phyloP scores from a whole-genome alignment of 1,284 basidiomycete species.

The Ganoderma multipileum region DNA sequence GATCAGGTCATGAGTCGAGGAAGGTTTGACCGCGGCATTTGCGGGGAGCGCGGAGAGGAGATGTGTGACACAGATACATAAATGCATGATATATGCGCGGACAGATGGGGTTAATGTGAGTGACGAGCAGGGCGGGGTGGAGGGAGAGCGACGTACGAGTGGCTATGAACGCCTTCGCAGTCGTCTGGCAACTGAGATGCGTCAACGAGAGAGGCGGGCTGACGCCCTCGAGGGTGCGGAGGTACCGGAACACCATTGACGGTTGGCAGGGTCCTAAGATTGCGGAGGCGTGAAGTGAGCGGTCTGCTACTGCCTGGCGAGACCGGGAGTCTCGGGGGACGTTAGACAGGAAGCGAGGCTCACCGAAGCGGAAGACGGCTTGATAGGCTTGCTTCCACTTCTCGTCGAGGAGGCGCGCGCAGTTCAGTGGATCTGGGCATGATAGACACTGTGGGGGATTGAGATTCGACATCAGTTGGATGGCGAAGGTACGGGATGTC shows the following conservation, averaged over 20 bases:
- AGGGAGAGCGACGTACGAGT: constrained; percentile 62
- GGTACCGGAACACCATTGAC: constrained; percentile 88
- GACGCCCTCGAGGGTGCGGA: constrained; percentile 82
- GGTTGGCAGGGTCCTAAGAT: constrained; percentile 78
- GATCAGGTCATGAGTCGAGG: not conserved
- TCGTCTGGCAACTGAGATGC: constrained; percentile 86
- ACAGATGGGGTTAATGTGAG: not conserved
- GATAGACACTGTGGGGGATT: constrained; percentile 65
- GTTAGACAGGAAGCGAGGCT: constrained; percentile 34
- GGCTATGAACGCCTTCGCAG: constrained; percentile 85
- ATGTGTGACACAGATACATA: not conserved
- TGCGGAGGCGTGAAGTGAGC: constrained; percentile 18
- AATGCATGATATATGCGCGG: not conserved
- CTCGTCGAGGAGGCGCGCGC: constrained; percentile 90
- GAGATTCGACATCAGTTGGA: not conserved
- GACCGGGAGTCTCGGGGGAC: not conserved
- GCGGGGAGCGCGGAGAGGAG: constrained; percentile 7
- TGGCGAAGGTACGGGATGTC: not conserved
- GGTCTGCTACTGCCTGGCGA: not conserved
- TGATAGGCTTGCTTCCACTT: constrained; percentile 92
- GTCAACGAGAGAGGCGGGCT: constrained; percentile 82
- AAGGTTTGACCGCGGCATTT: not conserved
- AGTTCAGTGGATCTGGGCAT: constrained; percentile 82
- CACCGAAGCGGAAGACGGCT: constrained; percentile 86
- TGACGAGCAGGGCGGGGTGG: not conserved